A percentile compares a stretch with the other conserved stretches of the same genome.
These are phyloP conservation scores for Diplodia sapinea DNA, from an alignment of 2,329 filamentous ascomycete genomes.

Conservation along the genomic window DNA sequence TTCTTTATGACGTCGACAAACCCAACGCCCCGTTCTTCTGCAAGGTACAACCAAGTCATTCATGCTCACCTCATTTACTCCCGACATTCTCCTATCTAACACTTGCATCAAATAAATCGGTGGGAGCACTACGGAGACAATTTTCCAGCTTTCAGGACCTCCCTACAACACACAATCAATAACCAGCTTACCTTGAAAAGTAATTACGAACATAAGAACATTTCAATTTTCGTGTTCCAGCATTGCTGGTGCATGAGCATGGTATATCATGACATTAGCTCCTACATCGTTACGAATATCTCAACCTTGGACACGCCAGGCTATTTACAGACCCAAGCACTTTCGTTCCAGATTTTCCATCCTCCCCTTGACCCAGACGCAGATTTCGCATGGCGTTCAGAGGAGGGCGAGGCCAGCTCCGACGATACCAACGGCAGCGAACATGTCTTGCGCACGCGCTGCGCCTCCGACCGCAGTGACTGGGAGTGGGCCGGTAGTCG, in stretches of 20 bases:
- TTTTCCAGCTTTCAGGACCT: too few relatives aligned
- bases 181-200: too few relatives aligned
- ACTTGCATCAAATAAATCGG: too few relatives aligned
- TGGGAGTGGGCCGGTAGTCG: neutral
- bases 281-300: neutral
- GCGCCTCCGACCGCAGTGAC: constrained; percentile 8
- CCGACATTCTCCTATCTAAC: too few relatives aligned
- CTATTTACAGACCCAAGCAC: neutral
- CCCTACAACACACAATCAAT: too few relatives aligned
- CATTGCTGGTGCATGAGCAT: neutral
- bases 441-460: constrained; percentile 8
- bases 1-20: constrained; percentile 7
- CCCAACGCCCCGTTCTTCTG: neutral
- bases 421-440: constrained; percentile 18
- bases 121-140: too few relatives aligned
- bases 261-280: constrained; percentile 15
- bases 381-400: neutral
- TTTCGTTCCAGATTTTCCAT: neutral
- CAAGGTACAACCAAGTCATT: neutral
- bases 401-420: constrained; percentile 19
- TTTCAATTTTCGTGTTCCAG: too few relatives aligned
- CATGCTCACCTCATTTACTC: too few relatives aligned
- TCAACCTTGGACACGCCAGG: neutral
- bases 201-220: too few relatives aligned
- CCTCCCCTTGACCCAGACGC: neutral